Evolutionary conservation across 176 grass and related monocot genomes (phyloP).

Genomic region (Cenchrus fungigraminus): DNA sequence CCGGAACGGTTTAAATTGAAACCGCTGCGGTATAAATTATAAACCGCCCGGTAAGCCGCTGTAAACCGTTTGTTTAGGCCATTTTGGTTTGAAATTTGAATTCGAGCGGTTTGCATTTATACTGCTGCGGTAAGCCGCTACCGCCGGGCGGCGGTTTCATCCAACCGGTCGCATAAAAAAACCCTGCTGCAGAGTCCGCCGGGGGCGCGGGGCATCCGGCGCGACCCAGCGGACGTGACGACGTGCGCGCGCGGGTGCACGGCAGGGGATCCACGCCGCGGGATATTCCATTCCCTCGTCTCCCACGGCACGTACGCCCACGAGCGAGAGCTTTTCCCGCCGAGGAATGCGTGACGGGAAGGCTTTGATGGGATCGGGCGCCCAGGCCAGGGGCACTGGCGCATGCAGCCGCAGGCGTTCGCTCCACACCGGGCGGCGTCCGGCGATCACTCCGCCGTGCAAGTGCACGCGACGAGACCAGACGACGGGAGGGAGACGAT

Average conservation of each 20-base stretch:
- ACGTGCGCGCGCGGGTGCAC: neutral
- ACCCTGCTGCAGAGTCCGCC: no score
- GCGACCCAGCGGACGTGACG: constrained; percentile 7
- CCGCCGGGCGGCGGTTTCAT: no score
- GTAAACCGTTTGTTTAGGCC: no score
- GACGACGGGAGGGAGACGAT: neutral
- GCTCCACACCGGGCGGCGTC: no score
- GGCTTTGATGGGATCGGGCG: constrained; percentile 31
- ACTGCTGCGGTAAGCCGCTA: no score
- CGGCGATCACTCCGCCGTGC: constrained; percentile 4
- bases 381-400: neutral
- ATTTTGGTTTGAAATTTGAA: no score
- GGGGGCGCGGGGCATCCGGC: neutral
- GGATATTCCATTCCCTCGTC: constrained; percentile 37
- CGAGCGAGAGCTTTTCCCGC: constrained; percentile 41
- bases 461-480: constrained; percentile 5
- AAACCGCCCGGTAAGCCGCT: no score
- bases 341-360: constrained; percentile 62
- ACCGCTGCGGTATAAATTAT: no score
- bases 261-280: neutral
- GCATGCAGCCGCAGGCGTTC: no score
- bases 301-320: neutral
- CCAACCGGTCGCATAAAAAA: no score
- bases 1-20: no score
- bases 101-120: no score